phyloP scores from a whole-genome alignment of 1,284 basidiomycete genomes.

The Cystodermella granulosa region DNA sequence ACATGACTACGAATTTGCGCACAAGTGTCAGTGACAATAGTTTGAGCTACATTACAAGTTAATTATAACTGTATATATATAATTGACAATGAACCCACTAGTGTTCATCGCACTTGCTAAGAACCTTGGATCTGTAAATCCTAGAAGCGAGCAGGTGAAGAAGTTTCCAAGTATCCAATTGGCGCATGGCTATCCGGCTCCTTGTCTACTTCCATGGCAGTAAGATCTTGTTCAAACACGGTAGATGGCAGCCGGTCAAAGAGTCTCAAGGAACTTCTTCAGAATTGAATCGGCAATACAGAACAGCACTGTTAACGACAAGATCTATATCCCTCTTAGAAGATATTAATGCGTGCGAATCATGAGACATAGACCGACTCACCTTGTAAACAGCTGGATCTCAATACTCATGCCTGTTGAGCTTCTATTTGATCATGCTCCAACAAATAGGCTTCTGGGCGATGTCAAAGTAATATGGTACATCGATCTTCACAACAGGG shows the following conservation, averaged over 20 bases:
- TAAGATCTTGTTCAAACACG: neutral
- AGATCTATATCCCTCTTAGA: slow-evolving; percentile 74
- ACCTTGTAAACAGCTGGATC: slow-evolving; percentile 75
- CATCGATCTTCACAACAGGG: slow-evolving; percentile 74
- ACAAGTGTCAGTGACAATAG: neutral
- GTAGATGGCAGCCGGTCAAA: neutral
- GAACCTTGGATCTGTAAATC: neutral
- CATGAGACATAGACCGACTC: slow-evolving; percentile 11
- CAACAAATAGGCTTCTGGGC: slow-evolving; percentile 89
- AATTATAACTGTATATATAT: neutral
- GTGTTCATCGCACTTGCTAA: neutral
- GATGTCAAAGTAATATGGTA: slow-evolving; percentile 90
- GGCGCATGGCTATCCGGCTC: neutral
- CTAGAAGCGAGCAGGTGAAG: neutral
- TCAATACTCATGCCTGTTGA: slow-evolving; percentile 77
- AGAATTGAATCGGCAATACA: slow-evolving; percentile 80
- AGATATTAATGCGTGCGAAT: neutral
- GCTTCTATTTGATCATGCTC: slow-evolving; percentile 72
- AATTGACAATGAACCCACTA: neutral
- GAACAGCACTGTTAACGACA: slow-evolving; percentile 80
- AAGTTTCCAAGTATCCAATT: neutral
- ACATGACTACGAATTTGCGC: neutral
- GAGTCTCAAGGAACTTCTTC: slow-evolving; percentile 2
- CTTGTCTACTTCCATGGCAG: neutral
- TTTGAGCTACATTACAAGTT: neutral